These are phyloP conservation scores for Globisporangium splendens DNA, from an alignment of 352 stramenopile genomes.

Conservation along the genomic window DNA sequence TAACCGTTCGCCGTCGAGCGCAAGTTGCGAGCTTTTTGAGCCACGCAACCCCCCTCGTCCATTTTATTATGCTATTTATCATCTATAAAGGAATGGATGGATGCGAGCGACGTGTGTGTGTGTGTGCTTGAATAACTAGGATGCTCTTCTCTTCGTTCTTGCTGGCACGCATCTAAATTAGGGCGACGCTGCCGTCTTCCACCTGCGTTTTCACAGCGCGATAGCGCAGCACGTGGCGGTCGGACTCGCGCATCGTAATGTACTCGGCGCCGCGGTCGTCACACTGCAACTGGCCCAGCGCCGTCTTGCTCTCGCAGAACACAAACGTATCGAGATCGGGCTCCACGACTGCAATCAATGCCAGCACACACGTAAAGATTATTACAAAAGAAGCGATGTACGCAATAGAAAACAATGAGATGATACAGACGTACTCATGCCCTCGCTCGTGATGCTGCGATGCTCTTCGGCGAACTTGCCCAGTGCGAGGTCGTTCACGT, in stretches of 20 bases:
- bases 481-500: constrained; percentile 66
- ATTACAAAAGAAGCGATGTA: neutral
- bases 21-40: constrained; percentile 20
- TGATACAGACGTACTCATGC: constrained; percentile 51
- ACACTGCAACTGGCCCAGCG: constrained; percentile 52
- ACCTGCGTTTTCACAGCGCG: constrained; percentile 54
- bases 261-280: constrained; percentile 72
- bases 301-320: constrained; percentile 68
- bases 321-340: constrained; percentile 80
- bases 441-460: constrained; percentile 43
- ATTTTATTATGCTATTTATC: constrained; percentile 13
- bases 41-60: constrained; percentile 1
- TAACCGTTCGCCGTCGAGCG: neutral
- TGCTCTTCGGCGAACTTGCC: constrained; percentile 66
- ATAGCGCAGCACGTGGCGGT: constrained; percentile 79
- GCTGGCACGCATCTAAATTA: constrained; percentile 27
- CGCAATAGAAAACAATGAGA: neutral
- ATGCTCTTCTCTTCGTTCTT: neutral
- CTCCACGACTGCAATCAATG: constrained; percentile 40
- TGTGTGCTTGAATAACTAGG: neutral
- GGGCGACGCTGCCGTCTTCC: constrained; percentile 43
- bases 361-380: neutral
- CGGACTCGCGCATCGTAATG: constrained; percentile 47
- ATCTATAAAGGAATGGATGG: neutral
- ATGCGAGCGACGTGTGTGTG: neutral